Percentiles rank a stretch among this genome's conserved stretches.
phyloP scores from a whole-genome alignment of 2,329 filamentous ascomycete genomes.

The Cryphonectria parasitica region DNA sequence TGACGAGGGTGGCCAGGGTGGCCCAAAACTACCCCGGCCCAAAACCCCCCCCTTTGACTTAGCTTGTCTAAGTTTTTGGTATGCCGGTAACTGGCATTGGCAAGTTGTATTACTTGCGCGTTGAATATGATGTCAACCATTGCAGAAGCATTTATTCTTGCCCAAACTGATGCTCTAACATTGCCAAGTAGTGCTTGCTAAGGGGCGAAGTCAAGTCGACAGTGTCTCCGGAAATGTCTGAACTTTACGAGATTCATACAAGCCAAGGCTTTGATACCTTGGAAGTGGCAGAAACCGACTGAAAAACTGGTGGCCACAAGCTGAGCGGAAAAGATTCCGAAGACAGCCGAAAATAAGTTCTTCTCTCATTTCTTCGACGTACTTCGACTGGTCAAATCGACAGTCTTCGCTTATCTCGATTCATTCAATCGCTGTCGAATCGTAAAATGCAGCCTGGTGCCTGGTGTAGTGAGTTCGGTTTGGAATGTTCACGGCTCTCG shows the following conservation, averaged over 20 bases:
- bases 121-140: not conserved
- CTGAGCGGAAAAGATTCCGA: not conserved
- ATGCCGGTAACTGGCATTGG: not conserved
- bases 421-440: not conserved
- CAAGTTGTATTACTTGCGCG: not conserved
- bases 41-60: too few relatives aligned
- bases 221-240: not conserved
- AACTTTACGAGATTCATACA: not conserved
- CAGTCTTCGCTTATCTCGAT: too few relatives aligned
- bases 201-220: not conserved
- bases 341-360: not conserved
- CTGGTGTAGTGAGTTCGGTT: not conserved
- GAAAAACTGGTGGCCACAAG: not conserved
- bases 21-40: too few relatives aligned
- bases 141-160: not conserved
- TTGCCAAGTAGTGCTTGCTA: not conserved
- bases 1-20: too few relatives aligned
- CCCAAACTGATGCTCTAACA: not conserved
- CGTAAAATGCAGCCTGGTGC: not conserved
- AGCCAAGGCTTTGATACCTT: not conserved
- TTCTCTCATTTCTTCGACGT: not conserved
- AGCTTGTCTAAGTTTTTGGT: not conserved
- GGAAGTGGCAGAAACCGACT: not conserved
- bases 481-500: not conserved
- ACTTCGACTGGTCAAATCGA: not conserved